These are phyloP conservation scores for Emiliania huxleyi DNA, from an alignment of 78 protist genomes.

Conservation along the genomic window DNA sequence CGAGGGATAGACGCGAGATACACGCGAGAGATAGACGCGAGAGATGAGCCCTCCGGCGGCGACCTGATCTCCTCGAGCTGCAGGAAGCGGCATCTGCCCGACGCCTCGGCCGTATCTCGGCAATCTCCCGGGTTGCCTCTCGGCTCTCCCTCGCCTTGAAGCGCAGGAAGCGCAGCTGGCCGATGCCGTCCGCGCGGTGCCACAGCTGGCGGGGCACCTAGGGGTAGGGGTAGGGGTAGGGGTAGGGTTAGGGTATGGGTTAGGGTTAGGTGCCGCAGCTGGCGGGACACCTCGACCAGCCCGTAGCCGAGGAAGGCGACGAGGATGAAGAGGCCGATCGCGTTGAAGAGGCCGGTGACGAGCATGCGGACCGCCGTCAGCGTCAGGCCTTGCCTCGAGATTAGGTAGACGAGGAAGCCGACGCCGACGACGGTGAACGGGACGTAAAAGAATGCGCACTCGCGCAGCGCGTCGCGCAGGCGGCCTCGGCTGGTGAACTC, in stretches of 20 bases:
- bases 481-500: background rate
- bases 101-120: too few relatives aligned
- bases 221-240: too few relatives aligned
- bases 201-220: constrained; percentile 6
- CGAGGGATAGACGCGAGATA: too few relatives aligned
- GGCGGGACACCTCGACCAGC: constrained; percentile 5
- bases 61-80: too few relatives aligned
- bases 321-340: constrained; percentile 6
- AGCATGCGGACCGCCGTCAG: background rate
- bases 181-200: background rate
- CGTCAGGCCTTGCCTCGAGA: background rate
- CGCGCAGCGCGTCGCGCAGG: too few relatives aligned
- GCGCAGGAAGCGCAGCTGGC: background rate
- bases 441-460: background rate
- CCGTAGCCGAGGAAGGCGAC: constrained; percentile 4
- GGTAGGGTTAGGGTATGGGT: too few relatives aligned
- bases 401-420: background rate
- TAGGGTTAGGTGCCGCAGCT: too few relatives aligned
- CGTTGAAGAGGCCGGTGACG: background rate
- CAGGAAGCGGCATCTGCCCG: too few relatives aligned
- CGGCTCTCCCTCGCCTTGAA: too few relatives aligned
- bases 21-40: too few relatives aligned
- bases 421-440: background rate
- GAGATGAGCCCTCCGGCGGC: too few relatives aligned
- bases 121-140: too few relatives aligned